phyloP scores from a whole-genome alignment of 192 early-diverging fungal genomes.

The Coemansia sp. region DNA sequence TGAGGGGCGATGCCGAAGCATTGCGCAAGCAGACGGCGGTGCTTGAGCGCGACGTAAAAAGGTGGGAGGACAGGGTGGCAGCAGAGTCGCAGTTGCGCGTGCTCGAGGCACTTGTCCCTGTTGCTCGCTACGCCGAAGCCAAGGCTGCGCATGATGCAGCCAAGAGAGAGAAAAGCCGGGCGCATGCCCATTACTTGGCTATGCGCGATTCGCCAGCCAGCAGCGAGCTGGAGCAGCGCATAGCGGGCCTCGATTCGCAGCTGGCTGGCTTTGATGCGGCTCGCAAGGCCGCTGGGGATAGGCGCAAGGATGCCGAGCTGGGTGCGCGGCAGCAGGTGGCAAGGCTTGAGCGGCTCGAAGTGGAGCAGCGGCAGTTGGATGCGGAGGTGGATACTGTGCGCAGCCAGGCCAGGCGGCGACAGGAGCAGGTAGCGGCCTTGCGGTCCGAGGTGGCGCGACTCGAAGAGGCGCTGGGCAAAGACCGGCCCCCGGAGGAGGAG shows the following conservation, averaged over 20 bases:
- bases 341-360: conserved; percentile 22
- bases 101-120: conserved; percentile 60
- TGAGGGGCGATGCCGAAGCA: conserved; percentile 57
- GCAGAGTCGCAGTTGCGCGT: conserved; percentile 61
- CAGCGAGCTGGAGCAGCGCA: conserved; percentile 29
- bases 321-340: conserved; percentile 10
- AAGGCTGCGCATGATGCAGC: conserved; percentile 57
- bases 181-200: conserved; percentile 38
- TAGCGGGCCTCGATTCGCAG: too few species aligned
- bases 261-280: too few species aligned
- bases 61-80: conserved; percentile 68
- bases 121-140: conserved; percentile 59
- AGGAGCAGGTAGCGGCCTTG: conserved; percentile 35
- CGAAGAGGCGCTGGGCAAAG: conserved; percentile 15
- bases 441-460: conserved; percentile 39
- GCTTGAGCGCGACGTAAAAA: conserved; percentile 72
- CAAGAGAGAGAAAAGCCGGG: conserved; percentile 40
- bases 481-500: conserved; percentile 15
- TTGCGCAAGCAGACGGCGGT: conserved; percentile 67
- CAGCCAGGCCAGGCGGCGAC: conserved; percentile 33
- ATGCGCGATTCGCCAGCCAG: conserved; percentile 9
- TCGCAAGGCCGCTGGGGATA: not conserved
- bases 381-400: conserved; percentile 33
- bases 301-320: conserved; percentile 9
- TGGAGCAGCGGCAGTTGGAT: conserved; percentile 21